Conservation (phyloP, 176 grass and related monocot species). For the Ensete glaucum region DNA sequence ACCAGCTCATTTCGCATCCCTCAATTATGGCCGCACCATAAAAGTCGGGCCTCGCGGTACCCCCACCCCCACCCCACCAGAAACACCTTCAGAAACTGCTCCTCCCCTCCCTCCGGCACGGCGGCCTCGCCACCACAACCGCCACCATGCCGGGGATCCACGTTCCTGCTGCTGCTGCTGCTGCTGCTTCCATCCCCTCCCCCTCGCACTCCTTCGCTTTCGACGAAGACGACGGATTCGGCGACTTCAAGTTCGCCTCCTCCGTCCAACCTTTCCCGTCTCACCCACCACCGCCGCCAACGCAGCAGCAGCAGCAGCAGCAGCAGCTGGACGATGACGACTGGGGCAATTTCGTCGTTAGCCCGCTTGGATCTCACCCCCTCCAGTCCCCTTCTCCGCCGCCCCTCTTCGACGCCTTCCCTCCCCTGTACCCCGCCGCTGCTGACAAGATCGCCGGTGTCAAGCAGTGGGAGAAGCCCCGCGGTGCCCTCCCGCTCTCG, state of each 20-base stretch:
- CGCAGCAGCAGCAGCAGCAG: background rate
- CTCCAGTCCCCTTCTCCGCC: background rate
- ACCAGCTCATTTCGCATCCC: background rate
- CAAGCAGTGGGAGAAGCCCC: constrained; percentile 9
- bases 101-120: background rate
- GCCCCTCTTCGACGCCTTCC: background rate
- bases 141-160: constrained; percentile 11
- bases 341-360: constrained; percentile 15
- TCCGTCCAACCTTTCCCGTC: background rate
- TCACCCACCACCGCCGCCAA: background rate
- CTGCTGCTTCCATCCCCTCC: background rate
- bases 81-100: background rate
- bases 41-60: too few species aligned
- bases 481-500: constrained; percentile 13
- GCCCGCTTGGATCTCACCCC: constrained; percentile 5
- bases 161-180: too few species aligned
- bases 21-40: constrained; percentile 1
- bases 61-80: too few species aligned
- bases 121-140: background rate
- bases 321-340: constrained; percentile 2
- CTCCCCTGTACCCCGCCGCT: background rate
- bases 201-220: background rate
- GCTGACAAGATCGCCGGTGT: background rate
- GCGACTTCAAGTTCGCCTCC: constrained; percentile 14
- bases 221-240: constrained; percentile 11